phyloP scores from a whole-genome alignment of 169 alveolate species.

The Plasmodium chabaudi region DNA sequence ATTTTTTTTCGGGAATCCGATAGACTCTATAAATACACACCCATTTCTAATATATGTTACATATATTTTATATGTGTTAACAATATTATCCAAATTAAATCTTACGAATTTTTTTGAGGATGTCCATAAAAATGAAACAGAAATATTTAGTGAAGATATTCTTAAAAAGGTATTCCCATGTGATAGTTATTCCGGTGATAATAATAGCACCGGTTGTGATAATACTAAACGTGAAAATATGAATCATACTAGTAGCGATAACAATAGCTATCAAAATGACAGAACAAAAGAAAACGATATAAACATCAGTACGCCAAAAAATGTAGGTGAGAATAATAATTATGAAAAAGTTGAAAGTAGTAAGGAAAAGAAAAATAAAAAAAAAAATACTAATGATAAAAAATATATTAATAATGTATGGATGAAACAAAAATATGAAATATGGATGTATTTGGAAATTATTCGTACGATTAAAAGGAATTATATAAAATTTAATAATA shows the following conservation, averaged over 20 bases:
- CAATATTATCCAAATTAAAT: conserved; percentile 58
- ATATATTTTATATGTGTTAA: conserved; percentile 62
- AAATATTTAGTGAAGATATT: conserved; percentile 1
- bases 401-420: conserved; percentile 14
- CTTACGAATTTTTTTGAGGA: conserved; percentile 29
- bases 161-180: conserved; percentile 1
- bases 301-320: neutral
- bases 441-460: conserved; percentile 72
- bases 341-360: neutral
- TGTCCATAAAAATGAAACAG: conserved; percentile 21
- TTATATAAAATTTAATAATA: conserved; percentile 52
- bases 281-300: neutral
- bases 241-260: neutral
- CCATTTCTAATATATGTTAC: conserved; percentile 70
- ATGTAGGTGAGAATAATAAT: neutral
- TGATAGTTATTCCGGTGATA: neutral
- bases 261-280: neutral
- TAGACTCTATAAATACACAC: conserved; percentile 43
- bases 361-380: conserved; percentile 22
- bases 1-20: conserved; percentile 72
- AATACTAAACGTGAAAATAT: neutral
- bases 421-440: conserved; percentile 68
- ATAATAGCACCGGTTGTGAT: neutral
- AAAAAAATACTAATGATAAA: conserved; percentile 4
- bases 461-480: conserved; percentile 65